Conservation (phyloP, 352 stramenopile species). For the Phytopythium ostracodes region DNA sequence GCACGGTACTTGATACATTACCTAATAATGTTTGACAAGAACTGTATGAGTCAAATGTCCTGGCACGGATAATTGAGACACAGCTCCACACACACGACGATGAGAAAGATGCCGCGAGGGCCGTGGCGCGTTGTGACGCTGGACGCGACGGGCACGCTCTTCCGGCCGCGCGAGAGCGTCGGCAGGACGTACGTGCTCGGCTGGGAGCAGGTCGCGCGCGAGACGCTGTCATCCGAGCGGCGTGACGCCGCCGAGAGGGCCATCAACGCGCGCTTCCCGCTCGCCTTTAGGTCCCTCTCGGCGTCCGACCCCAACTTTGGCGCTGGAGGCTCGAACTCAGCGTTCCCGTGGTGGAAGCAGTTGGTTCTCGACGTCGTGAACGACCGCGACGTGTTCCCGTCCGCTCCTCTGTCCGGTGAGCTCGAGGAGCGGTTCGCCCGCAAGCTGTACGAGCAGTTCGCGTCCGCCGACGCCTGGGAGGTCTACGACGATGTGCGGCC, state of each 20-base stretch:
- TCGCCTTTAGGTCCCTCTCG: slow-evolving; percentile 31
- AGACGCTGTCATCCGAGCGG: slow-evolving; percentile 21
- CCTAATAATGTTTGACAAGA: too few relatives aligned
- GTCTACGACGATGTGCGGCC: slow-evolving; percentile 51
- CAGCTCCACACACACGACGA: too few relatives aligned
- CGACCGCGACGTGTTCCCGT: slow-evolving; percentile 10
- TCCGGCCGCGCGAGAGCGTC: slow-evolving; percentile 39
- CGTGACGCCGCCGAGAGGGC: slow-evolving; percentile 13
- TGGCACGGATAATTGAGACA: background rate
- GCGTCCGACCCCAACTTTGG: slow-evolving; percentile 50
- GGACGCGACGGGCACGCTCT: slow-evolving; percentile 71
- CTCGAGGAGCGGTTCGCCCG: slow-evolving; percentile 31
- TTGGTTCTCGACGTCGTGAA: slow-evolving; percentile 48
- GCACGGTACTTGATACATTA: background rate
- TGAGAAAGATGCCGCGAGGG: background rate
- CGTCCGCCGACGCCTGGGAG: slow-evolving; percentile 40
- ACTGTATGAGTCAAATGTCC: background rate
- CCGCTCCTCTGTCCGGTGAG: slow-evolving; percentile 9
- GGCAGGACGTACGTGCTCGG: slow-evolving; percentile 47
- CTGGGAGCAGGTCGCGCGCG: slow-evolving; percentile 27
- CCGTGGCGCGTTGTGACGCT: slow-evolving; percentile 37
- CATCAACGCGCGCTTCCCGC: slow-evolving; percentile 31
- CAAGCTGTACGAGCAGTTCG: slow-evolving; percentile 55
- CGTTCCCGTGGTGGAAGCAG: slow-evolving; percentile 50
- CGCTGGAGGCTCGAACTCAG: slow-evolving; percentile 8